Evolutionary conservation across 352 stramenopile species (phyloP).

Genomic region (Pythium plurisporium): DNA sequence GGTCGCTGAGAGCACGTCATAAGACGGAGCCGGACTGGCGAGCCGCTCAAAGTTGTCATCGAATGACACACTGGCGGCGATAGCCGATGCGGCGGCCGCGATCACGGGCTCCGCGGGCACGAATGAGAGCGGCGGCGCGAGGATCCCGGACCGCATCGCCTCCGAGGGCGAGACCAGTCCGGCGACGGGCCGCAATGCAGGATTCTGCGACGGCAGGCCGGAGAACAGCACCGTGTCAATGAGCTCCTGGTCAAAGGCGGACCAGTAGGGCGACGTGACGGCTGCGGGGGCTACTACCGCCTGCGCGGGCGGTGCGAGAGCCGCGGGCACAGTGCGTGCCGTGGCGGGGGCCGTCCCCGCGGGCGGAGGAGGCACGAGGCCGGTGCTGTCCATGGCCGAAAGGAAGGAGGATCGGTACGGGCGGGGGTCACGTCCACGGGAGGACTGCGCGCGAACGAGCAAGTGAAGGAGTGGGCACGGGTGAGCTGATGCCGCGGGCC

Average conservation of each 20-base stretch:
- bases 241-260: conserved; percentile 26
- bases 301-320: background rate
- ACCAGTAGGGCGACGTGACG: conserved; percentile 17
- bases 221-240: conserved; percentile 26
- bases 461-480: conserved; percentile 10
- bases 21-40: conserved; percentile 1
- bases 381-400: conserved; percentile 13
- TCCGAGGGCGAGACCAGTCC: conserved; percentile 7
- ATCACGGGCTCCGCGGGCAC: conserved; percentile 11
- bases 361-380: background rate
- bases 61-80: conserved; percentile 6
- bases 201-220: background rate
- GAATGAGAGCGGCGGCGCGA: conserved; percentile 13
- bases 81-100: conserved; percentile 7
- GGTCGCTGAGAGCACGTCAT: conserved; percentile 8
- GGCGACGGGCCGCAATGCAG: background rate
- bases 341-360: background rate
- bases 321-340: background rate
- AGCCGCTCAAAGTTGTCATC: conserved; percentile 10
- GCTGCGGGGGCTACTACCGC: background rate
- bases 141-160: conserved; percentile 9
- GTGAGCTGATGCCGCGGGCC: conserved; percentile 6
- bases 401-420: too few species aligned
- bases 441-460: background rate
- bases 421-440: too few species aligned